Conservation (phyloP, 2,329 filamentous ascomycete genomes). For the Epichloe typhina region DNA sequence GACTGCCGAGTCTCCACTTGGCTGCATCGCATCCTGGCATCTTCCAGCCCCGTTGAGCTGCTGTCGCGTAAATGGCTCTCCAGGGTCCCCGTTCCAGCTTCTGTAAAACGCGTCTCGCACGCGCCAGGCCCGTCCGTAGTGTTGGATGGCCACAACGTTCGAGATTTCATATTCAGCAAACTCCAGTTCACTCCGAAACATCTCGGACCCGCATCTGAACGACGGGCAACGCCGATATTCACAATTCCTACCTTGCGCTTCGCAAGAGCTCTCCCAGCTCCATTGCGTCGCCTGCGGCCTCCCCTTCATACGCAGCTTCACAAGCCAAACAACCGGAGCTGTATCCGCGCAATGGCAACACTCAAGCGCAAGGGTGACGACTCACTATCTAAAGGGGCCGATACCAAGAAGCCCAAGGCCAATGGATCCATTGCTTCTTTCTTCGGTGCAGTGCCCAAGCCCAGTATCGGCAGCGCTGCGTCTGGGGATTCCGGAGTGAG, state of each 20-base stretch:
- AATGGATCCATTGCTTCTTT: slow-evolving; percentile 80
- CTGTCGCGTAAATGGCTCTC: background rate
- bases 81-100: background rate
- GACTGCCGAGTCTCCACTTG: too few relatives aligned
- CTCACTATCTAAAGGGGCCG: slow-evolving; percentile 27
- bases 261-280: background rate
- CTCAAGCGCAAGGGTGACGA: slow-evolving; percentile 52
- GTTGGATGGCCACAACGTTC: too few relatives aligned
- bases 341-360: slow-evolving; percentile 31
- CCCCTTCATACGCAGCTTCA: background rate
- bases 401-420: slow-evolving; percentile 58
- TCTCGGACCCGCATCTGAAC: background rate
- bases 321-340: background rate
- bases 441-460: slow-evolving; percentile 57
- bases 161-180: background rate
- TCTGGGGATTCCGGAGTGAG: slow-evolving; percentile 17
- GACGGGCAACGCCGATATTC: background rate
- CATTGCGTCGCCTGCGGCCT: background rate
- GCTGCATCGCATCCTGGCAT: too few relatives aligned
- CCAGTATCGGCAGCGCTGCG: slow-evolving; percentile 7
- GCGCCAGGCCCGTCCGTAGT: background rate
- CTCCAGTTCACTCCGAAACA: background rate
- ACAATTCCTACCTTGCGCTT: background rate
- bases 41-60: background rate
- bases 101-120: background rate